Conservation (phyloP, 306 rosid genomes). For the cucumber (Cucumis sativus) region DNA sequence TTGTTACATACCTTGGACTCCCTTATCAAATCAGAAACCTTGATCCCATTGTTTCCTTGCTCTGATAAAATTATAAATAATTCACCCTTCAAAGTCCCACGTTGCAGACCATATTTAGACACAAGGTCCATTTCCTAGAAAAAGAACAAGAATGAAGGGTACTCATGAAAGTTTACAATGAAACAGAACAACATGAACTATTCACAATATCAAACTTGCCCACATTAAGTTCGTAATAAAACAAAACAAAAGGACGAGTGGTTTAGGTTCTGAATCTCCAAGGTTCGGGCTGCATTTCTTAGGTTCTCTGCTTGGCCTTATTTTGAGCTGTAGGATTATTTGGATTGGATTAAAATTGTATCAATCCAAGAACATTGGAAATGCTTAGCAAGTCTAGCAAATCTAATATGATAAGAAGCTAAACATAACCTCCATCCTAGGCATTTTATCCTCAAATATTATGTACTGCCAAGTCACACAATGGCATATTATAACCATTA, state of each 20-base stretch:
- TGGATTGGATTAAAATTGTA: background rate
- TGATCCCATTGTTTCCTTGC: constrained; percentile 70
- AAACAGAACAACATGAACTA: background rate
- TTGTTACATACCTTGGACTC: constrained; percentile 54
- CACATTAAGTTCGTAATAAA: background rate
- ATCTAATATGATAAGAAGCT: background rate
- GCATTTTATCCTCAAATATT: background rate
- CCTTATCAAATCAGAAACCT: constrained; percentile 63
- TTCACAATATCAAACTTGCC: background rate
- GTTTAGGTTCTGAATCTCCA: background rate
- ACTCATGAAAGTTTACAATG: background rate
- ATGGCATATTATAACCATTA: background rate
- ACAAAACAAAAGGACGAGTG: background rate
- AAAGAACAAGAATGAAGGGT: background rate
- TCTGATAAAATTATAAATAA: constrained; percentile 59
- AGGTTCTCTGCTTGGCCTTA: background rate
- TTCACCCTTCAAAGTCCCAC: constrained; percentile 76
- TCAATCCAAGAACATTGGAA: background rate
- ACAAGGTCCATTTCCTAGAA: constrained; percentile 64
- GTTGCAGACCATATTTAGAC: constrained; percentile 51
- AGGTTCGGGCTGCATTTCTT: background rate
- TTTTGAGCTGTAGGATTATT: background rate
- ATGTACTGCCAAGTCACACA: background rate
- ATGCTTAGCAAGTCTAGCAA: background rate
- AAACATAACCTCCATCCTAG: background rate